A percentile compares a stretch with the other conserved stretches of the same genome.
These are phyloP conservation scores for Leccinum fallax DNA, from an alignment of 1,284 basidiomycete species.

Conservation along the genomic window DNA sequence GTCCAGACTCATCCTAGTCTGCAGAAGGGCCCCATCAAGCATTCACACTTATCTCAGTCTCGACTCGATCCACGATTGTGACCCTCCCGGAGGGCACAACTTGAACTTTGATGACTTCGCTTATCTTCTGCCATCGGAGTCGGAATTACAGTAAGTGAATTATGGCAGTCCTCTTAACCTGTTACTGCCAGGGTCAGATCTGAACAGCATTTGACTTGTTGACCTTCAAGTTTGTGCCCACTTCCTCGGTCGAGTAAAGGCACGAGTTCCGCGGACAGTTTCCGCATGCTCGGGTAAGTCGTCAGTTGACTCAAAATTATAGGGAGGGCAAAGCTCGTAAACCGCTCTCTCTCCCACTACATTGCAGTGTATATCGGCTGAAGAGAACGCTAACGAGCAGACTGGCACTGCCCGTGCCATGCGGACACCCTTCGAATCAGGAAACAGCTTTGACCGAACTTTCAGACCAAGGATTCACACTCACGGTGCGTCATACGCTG, in stretches of 20 bases:
- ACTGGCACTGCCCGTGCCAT: neutral
- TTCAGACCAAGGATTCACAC: neutral
- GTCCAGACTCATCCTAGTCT: neutral
- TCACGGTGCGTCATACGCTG: constrained; percentile 1
- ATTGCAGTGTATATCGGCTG: neutral
- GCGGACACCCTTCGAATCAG: constrained; percentile 5
- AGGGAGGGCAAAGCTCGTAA: neutral
- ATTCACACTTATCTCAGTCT: constrained; percentile 7
- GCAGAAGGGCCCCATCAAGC: neutral
- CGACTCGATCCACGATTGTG: constrained; percentile 27
- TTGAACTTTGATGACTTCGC: constrained; percentile 1
- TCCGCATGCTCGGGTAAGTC: constrained; percentile 2
- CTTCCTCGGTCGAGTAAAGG: neutral
- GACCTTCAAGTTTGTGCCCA: constrained; percentile 3
- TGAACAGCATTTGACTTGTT: constrained; percentile 4
- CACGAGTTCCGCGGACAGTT: neutral
- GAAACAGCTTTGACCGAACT: constrained; percentile 8
- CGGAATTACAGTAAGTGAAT: neutral
- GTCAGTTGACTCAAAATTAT: neutral
- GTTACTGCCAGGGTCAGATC: constrained; percentile 10
- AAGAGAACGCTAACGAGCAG: neutral
- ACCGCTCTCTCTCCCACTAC: neutral
- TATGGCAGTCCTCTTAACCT: neutral
- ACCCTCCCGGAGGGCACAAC: constrained; percentile 13
- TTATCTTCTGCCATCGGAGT: neutral